Conservation (phyloP, 2,329 filamentous ascomycete genomes). For the Xylaria sp. region DNA sequence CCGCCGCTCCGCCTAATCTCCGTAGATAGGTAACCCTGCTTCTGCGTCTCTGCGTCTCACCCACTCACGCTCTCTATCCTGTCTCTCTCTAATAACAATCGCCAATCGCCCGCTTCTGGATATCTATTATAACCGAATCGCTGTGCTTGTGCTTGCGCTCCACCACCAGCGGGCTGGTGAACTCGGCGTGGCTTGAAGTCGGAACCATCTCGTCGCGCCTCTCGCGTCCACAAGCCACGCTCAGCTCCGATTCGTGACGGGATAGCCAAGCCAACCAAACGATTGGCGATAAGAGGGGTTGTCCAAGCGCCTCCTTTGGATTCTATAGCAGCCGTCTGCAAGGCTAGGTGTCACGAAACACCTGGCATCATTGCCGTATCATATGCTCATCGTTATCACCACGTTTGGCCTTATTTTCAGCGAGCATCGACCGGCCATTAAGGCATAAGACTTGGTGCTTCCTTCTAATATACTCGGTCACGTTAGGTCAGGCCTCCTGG, state of each 20-base stretch:
- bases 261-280: slow-evolving; percentile 15
- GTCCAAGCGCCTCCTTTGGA: slow-evolving; percentile 30
- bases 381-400: not conserved
- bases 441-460: slow-evolving; percentile 15
- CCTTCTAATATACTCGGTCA: slow-evolving; percentile 23
- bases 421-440: not conserved
- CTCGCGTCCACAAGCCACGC: not conserved
- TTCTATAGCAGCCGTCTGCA: slow-evolving; percentile 32
- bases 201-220: slow-evolving; percentile 15
- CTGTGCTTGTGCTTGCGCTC: not conserved
- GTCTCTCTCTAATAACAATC: not conserved
- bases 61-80: not conserved
- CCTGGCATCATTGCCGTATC: not conserved
- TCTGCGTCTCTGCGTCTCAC: not conserved
- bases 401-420: not conserved
- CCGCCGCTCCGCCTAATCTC: not conserved
- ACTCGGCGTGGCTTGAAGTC: not conserved
- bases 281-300: slow-evolving; percentile 20
- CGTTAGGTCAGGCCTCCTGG: slow-evolving; percentile 14
- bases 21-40: slow-evolving; percentile 3
- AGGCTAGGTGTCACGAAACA: slow-evolving; percentile 34
- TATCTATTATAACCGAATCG: not conserved
- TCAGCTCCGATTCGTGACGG: slow-evolving; percentile 16
- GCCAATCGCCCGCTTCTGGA: not conserved
- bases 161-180: not conserved